Base-by-base conservation (phyloP, 257 asterid species). In the Solanum sitiens region DNA sequence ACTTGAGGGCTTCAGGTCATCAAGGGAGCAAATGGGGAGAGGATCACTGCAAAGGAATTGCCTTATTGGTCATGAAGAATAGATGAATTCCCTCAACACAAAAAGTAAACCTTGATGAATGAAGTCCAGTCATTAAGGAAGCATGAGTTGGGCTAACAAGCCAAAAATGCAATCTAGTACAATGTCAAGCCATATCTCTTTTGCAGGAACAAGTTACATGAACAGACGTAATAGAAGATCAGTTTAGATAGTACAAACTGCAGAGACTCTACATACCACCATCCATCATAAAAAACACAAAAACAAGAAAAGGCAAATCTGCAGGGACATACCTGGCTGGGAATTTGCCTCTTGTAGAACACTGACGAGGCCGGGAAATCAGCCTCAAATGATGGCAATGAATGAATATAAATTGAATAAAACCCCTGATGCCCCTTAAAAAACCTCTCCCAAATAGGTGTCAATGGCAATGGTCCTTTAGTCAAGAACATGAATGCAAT, bases 401-500 rank as follows among this genome's bases (percentile, higher is more conserved):
- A 88, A 88, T 92, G 94, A 83, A 89, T 12, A 83, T 90, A 92
- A 35, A 92, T 89, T 2, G 93, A 91, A 88, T 89, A 92, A 72
- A 85, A 50, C 84, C 89, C 92, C 30, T 86, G 87, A 25, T 92
- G 89, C 72, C 91, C 93, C 87, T 91, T 90, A 86, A 92, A 90
- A 75, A 91, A 91, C 63, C 92, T 91, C 86, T 92, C 94, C 94
- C 94, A 92, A 4, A 92, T 89, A 70, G 92, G 90, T n/a, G 92
- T 89, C 59, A 92, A 88, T 71, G 94, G 94, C 92, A 92, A 92
- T 63, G 92, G 92, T 44, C 94, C 94, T 83, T 92, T 92, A 20
- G 93, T 89, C 91, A 92, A 90, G 84, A 92, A 91, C 94, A 92
- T 91, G 75, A 92, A 92, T 39, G 93, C 94, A 86, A 91, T 89